Evolutionary conservation across 1,139 yeast genomes (phyloP).

Genomic region (Sugiyamaella grinbergsii): DNA sequence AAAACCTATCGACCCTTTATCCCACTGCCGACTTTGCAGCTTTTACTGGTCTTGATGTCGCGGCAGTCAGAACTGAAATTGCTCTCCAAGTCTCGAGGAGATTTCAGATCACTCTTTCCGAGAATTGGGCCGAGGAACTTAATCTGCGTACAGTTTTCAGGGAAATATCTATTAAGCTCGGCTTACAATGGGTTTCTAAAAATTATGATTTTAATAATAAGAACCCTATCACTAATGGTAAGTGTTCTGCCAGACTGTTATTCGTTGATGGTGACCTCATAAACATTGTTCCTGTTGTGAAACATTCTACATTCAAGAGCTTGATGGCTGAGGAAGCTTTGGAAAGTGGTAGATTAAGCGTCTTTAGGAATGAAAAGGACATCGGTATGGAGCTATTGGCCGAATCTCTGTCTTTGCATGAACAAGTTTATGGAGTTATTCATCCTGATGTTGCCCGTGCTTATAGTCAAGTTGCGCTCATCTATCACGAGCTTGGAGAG

Average conservation of each 20-base stretch:
- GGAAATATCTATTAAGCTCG: slow-evolving; percentile 74
- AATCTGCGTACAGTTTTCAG: slow-evolving; percentile 53
- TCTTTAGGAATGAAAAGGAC: slow-evolving; percentile 40
- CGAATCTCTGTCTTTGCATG: slow-evolving; percentile 73
- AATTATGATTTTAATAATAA: slow-evolving; percentile 48
- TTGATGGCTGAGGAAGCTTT: slow-evolving; percentile 75
- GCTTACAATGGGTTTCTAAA: slow-evolving; percentile 79
- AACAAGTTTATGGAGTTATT: slow-evolving; percentile 80
- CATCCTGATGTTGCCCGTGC: slow-evolving; percentile 79
- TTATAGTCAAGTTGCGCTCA: slow-evolving; percentile 64
- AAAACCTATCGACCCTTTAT: slow-evolving; percentile 50
- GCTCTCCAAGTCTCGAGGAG: slow-evolving; percentile 52
- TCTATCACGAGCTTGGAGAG: slow-evolving; percentile 64
- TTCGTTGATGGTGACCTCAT: slow-evolving; percentile 55
- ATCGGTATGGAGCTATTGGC: slow-evolving; percentile 51
- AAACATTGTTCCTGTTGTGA: slow-evolving; percentile 70
- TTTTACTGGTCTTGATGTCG: slow-evolving; percentile 52
- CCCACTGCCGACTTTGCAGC: slow-evolving; percentile 46
- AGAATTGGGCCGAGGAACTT: slow-evolving; percentile 48
- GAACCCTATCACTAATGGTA: slow-evolving; percentile 39
- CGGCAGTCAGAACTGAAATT: slow-evolving; percentile 50
- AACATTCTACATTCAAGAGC: slow-evolving; percentile 68
- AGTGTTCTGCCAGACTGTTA: slow-evolving; percentile 41
- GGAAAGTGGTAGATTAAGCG: slow-evolving; percentile 50
- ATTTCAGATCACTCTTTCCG: slow-evolving; percentile 62